These are phyloP conservation scores for Catharanthus roseus DNA, from an alignment of 257 asterid species.

Conservation along the genomic window DNA sequence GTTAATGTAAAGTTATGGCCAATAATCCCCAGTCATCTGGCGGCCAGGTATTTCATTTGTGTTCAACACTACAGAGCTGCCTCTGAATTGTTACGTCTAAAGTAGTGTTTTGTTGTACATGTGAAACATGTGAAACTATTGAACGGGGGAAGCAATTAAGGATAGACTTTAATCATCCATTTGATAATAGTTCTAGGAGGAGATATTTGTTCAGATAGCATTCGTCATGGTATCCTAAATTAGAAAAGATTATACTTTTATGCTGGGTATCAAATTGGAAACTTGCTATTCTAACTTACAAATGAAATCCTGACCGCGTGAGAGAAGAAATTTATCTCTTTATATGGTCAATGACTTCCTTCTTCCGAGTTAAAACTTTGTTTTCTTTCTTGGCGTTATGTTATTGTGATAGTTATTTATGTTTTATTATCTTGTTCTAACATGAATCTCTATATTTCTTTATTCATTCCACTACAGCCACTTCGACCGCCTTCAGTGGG, in stretches of 20 bases:
- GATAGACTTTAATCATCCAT: background rate
- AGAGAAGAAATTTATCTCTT: background rate
- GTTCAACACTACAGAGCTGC: background rate
- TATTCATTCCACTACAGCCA: conserved; percentile 34
- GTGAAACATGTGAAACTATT: background rate
- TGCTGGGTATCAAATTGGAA: background rate
- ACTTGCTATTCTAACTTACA: background rate
- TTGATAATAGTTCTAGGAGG: background rate
- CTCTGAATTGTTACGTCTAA: background rate
- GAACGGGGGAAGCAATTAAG: background rate
- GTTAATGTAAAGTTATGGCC: conserved; percentile 46
- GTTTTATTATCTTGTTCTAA: conserved; percentile 1
- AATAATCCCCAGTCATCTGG: conserved; percentile 76
- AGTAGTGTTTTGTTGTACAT: background rate
- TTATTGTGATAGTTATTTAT: background rate
- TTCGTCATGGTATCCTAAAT: too few species aligned
- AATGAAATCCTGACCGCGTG: background rate
- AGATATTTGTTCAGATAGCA: too few species aligned
- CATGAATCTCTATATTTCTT: conserved; percentile 9
- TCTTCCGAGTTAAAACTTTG: background rate
- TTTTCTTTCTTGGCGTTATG: background rate
- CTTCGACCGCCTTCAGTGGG: conserved; percentile 65
- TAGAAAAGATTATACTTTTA: background rate
- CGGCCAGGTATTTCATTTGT: conserved; percentile 47
- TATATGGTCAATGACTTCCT: background rate